phyloP scores from a whole-genome alignment of 2,329 filamentous ascomycete species.

The Colletotrichum ledebouriae region DNA sequence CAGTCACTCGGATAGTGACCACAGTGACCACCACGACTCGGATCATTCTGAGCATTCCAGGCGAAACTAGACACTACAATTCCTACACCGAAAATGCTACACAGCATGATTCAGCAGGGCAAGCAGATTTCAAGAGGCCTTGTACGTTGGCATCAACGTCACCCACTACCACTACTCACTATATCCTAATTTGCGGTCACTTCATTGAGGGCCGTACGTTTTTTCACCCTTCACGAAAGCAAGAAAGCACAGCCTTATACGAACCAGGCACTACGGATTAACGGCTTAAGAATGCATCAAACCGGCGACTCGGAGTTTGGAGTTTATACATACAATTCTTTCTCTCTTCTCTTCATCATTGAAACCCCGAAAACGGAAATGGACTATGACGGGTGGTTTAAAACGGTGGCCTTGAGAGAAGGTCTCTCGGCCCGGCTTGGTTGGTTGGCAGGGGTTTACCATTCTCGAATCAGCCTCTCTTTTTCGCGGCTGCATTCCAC shows the following conservation, averaged over 20 bases:
- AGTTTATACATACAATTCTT: constrained; percentile 34
- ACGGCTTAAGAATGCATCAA: constrained; percentile 43
- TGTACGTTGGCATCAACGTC: constrained; percentile 2
- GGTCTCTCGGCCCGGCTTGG: constrained; percentile 33
- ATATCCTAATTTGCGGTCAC: constrained; percentile 26
- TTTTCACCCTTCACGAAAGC: constrained; percentile 29
- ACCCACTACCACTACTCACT: constrained; percentile 7
- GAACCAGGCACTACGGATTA: constrained; percentile 40
- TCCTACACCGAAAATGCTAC: not conserved
- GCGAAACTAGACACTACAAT: constrained; percentile 23
- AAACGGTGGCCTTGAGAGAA: constrained; percentile 26
- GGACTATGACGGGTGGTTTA: constrained; percentile 29
- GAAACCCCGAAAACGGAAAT: constrained; percentile 26
- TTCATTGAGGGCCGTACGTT: not conserved
- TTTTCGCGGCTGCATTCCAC: constrained; percentile 1
- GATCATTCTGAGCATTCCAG: constrained; percentile 36
- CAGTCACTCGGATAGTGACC: too few species aligned
- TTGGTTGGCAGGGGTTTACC: constrained; percentile 11
- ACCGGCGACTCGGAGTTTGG: constrained; percentile 43
- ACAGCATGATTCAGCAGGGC: constrained; percentile 8
- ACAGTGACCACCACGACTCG: constrained; percentile 42
- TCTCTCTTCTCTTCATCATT: constrained; percentile 24
- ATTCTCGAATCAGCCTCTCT: constrained; percentile 12
- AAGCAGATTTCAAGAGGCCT: not conserved
- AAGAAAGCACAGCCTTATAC: constrained; percentile 33